Evolutionary conservation across 805 yeast species (phyloP), one percentile per base, ranked within the genome.

Genomic region (Saccharomycopsis sp.): DNA sequence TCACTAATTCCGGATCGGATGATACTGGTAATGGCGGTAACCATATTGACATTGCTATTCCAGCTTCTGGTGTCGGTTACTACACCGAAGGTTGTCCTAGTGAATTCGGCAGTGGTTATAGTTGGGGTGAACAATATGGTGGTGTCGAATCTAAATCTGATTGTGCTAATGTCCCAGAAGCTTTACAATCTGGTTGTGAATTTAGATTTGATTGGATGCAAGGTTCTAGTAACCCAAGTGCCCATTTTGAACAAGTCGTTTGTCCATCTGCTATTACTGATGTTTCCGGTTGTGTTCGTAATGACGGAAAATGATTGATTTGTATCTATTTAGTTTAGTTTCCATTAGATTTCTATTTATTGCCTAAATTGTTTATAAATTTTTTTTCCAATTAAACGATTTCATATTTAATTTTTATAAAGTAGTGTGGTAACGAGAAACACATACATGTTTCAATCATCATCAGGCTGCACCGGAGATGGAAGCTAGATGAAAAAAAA

Each of bases 111-210:
- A 17, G 32, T n/a, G 34, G 35, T 12, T 40, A 36, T 23, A 23
- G 23, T 29, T 42, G 39, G 40, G 46, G 46, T 21, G 31, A 34
- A 12, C 37, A 33, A 35, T 39, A 36, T 20, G 46, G 46, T 31
- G 46, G 46, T 14, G 21, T 42, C 19, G 25, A 36, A 9, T 21
- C 40, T n/a, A 27, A 31, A 18, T 13, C 38, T 6, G 43, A 15
- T 4, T 42, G 46, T 28, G 15, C 43, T 13, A 43, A 34, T 18
- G 4, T 42, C 12, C 46, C 46, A 35, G 21, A 19, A 4, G 39
- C 25, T 17, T n/a, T n/a, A n/a, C n/a, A n/a, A n/a, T n/a, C n/a
- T n/a, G n/a, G n/a, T n/a, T n/a, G n/a, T n/a, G 36, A 37, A 13
- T 42, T 23, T 25, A 34, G 42, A 34, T 42, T 29, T 19, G 38